Percentiles rank a stretch among this genome's conserved stretches.
Evolutionary conservation across 257 asterid species (phyloP).

Genomic region (Ilex asprella): DNA sequence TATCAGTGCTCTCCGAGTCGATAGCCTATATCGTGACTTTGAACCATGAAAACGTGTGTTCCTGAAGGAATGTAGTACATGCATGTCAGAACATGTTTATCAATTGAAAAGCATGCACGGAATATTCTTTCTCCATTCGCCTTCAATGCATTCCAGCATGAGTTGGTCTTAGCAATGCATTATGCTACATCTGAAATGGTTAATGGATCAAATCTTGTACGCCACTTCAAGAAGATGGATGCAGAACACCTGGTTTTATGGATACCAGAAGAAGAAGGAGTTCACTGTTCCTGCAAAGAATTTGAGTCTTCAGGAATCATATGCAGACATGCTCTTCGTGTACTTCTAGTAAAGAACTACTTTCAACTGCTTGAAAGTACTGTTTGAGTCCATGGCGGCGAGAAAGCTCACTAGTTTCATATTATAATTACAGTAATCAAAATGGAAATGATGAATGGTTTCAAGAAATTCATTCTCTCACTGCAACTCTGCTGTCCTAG

Average conservation of each 20-base stretch:
- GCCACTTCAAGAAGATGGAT: conserved; percentile 56
- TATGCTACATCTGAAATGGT: conserved; percentile 59
- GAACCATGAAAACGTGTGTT: conserved; percentile 32
- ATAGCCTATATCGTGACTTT: no score
- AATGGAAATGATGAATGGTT: conserved; percentile 37
- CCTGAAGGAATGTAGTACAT: conserved; percentile 30
- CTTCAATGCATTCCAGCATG: conserved; percentile 38
- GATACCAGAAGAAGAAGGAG: conserved; percentile 55
- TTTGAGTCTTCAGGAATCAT: conserved; percentile 60
- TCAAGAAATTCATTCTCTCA: conserved; percentile 42
- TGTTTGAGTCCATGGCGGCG: conserved; percentile 52
- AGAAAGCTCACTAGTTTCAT: conserved; percentile 37
- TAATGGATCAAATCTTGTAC: conserved; percentile 47
- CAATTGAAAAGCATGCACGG: conserved; percentile 57
- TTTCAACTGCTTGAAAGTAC: conserved; percentile 61
- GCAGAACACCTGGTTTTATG: conserved; percentile 54
- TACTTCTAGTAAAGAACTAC: conserved; percentile 48
- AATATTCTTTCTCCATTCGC: conserved; percentile 47
- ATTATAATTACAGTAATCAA: conserved; percentile 21
- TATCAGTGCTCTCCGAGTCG: no score
- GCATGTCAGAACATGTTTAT: conserved; percentile 53
- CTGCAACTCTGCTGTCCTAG: conserved; percentile 49
- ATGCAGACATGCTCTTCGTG: conserved; percentile 70
- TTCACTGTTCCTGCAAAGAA: conserved; percentile 62
- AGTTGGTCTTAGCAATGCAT: conserved; percentile 49